phyloP scores from a whole-genome alignment of 345 rosid genomes.

The Tarenaya hassleriana region DNA sequence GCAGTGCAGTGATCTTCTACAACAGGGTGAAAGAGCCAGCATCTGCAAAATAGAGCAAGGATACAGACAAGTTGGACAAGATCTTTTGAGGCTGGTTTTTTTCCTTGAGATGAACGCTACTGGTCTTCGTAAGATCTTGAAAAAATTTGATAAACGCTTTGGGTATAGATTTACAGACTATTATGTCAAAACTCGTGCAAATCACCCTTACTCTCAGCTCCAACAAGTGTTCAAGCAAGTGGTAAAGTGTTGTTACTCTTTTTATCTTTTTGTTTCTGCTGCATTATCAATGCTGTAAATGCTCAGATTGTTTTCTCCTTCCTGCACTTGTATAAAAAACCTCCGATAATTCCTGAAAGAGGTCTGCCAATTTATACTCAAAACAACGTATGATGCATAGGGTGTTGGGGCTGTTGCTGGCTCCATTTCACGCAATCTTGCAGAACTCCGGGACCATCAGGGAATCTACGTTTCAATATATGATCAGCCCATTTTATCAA shows the following conservation, averaged over 20 bases:
- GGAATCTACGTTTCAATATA: slow-evolving; percentile 66
- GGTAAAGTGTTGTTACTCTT: too few species aligned
- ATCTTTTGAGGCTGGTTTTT: slow-evolving; percentile 56
- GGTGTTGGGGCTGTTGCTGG: slow-evolving; percentile 82
- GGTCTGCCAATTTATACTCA: too few species aligned
- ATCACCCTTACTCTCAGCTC: slow-evolving; percentile 78
- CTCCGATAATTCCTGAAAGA: too few species aligned
- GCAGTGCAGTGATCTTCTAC: background rate
- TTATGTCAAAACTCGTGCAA: slow-evolving; percentile 77
- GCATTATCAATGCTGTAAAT: too few species aligned
- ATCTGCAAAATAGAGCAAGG: slow-evolving; percentile 31
- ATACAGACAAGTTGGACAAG: slow-evolving; percentile 41
- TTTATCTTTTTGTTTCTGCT: too few species aligned
- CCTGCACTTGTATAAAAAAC: too few species aligned
- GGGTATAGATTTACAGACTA: slow-evolving; percentile 69
- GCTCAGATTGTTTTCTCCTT: too few species aligned
- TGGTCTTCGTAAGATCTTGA: slow-evolving; percentile 70
- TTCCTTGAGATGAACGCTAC: slow-evolving; percentile 69
- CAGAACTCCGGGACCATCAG: slow-evolving; percentile 62
- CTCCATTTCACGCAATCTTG: slow-evolving; percentile 75
- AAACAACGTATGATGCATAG: too few species aligned
- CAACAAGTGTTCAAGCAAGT: slow-evolving; percentile 80
- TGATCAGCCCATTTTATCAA: slow-evolving; percentile 76
- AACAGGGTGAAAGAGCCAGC: background rate
- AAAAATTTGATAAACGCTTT: slow-evolving; percentile 76